Evolutionary conservation across 106 monocot genomes (phyloP).

Genomic region (Apostasia shenzhenica): DNA sequence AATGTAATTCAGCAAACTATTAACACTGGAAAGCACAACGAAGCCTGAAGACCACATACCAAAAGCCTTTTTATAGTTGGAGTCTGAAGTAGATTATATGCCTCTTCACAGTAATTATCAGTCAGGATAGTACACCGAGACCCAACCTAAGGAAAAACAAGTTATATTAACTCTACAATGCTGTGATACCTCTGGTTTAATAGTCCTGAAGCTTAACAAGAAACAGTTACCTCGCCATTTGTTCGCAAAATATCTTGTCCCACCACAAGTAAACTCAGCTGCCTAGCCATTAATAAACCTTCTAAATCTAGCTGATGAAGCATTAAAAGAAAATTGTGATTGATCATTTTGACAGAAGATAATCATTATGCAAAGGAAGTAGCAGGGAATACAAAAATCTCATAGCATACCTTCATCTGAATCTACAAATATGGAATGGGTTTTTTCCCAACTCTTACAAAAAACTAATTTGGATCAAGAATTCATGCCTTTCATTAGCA

Average conservation of each 20-base stretch:
- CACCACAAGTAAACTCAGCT: slow-evolving; percentile 24
- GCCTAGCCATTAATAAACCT: slow-evolving; percentile 34
- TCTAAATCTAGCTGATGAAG: slow-evolving; percentile 37
- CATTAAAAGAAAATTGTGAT: not conserved
- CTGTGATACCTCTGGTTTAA: not conserved
- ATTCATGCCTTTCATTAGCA: no score
- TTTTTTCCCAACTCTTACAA: no score
- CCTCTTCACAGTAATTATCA: slow-evolving; percentile 53
- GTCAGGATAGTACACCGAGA: slow-evolving; percentile 51
- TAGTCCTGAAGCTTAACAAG: not conserved
- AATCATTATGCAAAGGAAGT: not conserved
- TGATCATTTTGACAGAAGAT: no score
- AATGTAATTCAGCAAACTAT: not conserved
- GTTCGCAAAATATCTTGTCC: slow-evolving; percentile 57
- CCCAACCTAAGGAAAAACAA: slow-evolving; percentile 27
- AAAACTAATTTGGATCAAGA: no score
- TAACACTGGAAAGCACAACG: not conserved
- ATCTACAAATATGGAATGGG: no score
- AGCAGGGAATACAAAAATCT: not conserved
- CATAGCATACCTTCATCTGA: no score
- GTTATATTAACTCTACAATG: not conserved
- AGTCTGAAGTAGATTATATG: slow-evolving; percentile 40
- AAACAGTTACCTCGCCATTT: slow-evolving; percentile 38
- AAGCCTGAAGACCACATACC: slow-evolving; percentile 14
- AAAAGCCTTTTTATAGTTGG: slow-evolving; percentile 38